Conservation (phyloP, 257 asterid genomes). For the Fraxinus quadrangulata region DNA sequence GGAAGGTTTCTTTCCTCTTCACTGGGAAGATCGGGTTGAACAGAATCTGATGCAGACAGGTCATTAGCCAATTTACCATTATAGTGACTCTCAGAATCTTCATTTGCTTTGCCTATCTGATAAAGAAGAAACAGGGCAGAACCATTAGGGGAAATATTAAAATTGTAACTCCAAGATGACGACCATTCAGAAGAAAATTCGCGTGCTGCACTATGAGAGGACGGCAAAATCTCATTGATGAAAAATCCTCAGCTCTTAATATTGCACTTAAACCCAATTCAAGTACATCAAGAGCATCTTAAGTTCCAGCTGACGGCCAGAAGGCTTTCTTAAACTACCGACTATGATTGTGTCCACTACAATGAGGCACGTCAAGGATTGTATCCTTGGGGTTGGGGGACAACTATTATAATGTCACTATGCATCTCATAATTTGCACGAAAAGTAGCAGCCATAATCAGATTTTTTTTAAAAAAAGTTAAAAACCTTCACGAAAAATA, state of each 20-base stretch:
- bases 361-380: background rate
- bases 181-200: background rate
- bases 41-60: slow-evolving; percentile 28
- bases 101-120: slow-evolving; percentile 67
- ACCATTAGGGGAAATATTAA: background rate
- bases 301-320: background rate
- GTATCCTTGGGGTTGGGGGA: background rate
- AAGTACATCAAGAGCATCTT: background rate
- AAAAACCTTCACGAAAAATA: no score
- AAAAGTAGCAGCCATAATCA: background rate
- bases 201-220: background rate
- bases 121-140: slow-evolving; percentile 11
- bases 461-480: no score
- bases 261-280: background rate
- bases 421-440: background rate
- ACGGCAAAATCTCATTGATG: background rate
- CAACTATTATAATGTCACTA: background rate
- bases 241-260: background rate
- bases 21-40: slow-evolving; percentile 33
- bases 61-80: slow-evolving; percentile 28
- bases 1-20: slow-evolving; percentile 33
- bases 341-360: background rate
- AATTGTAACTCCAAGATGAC: background rate
- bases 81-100: slow-evolving; percentile 54
- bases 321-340: background rate